These are phyloP conservation scores for Senecio squalidus DNA, from an alignment of 140 eudicot species.

Conservation along the genomic window DNA sequence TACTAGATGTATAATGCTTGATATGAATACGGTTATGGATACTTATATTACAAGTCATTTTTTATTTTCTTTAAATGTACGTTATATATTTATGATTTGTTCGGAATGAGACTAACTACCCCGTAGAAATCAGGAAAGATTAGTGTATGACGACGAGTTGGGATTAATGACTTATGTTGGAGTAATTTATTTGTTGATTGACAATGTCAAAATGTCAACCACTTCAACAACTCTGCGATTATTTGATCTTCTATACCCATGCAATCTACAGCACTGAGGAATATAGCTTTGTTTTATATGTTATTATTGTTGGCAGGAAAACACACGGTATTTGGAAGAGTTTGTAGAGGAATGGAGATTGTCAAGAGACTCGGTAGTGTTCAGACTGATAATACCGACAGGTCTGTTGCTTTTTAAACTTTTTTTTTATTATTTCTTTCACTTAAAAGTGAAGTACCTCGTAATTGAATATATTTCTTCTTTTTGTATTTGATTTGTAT, in stretches of 20 bases:
- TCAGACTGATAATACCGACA: slow-evolving; percentile 91
- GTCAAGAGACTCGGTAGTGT: slow-evolving; percentile 96
- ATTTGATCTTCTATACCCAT: background rate
- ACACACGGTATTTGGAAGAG: slow-evolving; percentile 97
- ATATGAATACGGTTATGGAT: background rate
- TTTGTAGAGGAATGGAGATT: slow-evolving; percentile 95
- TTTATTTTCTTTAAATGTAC: background rate
- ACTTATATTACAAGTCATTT: background rate
- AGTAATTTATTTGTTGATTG: background rate
- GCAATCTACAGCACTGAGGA: slow-evolving; percentile 1
- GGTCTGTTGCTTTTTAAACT: slow-evolving; percentile 37
- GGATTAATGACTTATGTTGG: too few species aligned
- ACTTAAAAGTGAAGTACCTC: background rate
- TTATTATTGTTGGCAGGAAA: slow-evolving; percentile 50
- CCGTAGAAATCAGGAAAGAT: background rate
- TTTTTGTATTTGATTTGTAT: background rate
- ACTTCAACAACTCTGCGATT: background rate
- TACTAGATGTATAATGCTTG: slow-evolving; percentile 4
- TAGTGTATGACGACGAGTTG: too few species aligned
- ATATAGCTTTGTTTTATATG: background rate
- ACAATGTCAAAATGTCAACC: background rate
- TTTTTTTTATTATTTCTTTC: background rate
- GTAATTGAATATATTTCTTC: background rate
- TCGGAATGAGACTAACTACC: background rate
- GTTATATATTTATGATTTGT: background rate